These are phyloP conservation scores for Trichoderma sp. DNA, from an alignment of 2,329 filamentous ascomycete species.

Conservation along the genomic window DNA sequence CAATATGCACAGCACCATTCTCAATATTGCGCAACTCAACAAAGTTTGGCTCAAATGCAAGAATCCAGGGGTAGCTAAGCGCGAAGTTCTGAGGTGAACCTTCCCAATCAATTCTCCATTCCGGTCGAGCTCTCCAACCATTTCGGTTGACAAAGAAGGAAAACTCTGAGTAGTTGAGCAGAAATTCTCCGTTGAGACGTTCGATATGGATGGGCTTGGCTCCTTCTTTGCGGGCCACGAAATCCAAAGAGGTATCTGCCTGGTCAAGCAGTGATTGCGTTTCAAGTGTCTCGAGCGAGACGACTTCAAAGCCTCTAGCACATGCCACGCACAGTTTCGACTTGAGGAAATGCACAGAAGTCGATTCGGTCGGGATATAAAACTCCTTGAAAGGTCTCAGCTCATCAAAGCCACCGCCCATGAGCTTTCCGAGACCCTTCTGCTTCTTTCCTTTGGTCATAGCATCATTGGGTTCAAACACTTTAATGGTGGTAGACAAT, in stretches of 20 bases:
- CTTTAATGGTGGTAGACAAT: constrained; percentile 94
- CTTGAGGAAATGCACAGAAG: constrained; percentile 95
- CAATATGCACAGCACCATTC: constrained; percentile 90
- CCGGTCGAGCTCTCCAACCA: constrained; percentile 91
- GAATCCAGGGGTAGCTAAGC: constrained; percentile 92
- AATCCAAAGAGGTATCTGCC: constrained; percentile 96
- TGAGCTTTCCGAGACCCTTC: constrained; percentile 93
- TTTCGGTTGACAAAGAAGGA: constrained; percentile 99
- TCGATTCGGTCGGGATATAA: constrained; percentile 98
- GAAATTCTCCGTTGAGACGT: constrained; percentile 92
- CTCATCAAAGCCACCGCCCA: constrained; percentile 88
- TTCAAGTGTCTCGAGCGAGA: constrained; percentile 95
- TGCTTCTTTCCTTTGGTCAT: constrained; percentile 94
- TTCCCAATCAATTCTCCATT: constrained; percentile 98
- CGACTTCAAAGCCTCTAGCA: constrained; percentile 93
- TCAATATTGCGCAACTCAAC: constrained; percentile 97
- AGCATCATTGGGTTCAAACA: constrained; percentile 96
- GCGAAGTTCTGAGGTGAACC: constrained; percentile 90
- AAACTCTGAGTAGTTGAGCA: constrained; percentile 98
- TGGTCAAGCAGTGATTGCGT: constrained; percentile 96
- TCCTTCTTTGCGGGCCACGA: constrained; percentile 90
- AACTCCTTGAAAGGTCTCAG: constrained; percentile 98
- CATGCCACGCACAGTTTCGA: constrained; percentile 96
- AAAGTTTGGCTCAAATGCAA: constrained; percentile 96
- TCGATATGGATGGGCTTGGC: constrained; percentile 97